A percentile compares a stretch with the other conserved stretches of the same genome.
phyloP scores from a whole-genome alignment of 2,329 filamentous ascomycete species.

The Pseudonectria foliicola region DNA sequence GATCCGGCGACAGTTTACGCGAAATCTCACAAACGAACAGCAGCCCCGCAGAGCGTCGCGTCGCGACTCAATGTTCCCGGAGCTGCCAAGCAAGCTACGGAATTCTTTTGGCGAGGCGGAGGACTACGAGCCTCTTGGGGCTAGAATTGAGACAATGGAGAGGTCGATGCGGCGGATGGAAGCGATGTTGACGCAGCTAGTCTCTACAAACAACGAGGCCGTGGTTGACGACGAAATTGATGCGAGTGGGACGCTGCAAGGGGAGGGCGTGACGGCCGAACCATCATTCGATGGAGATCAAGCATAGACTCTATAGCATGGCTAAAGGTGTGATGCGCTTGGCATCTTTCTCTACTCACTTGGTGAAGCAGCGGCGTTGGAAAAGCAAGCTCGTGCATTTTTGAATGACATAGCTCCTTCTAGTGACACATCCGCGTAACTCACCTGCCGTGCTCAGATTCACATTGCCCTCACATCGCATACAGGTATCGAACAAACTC shows the following conservation, averaged over 20 bases:
- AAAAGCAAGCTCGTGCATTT: no score
- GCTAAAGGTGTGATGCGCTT: no score
- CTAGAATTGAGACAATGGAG: conserved; percentile 44
- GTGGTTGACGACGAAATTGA: conserved; percentile 19
- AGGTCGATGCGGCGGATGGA: conserved; percentile 42
- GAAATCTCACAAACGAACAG: conserved; percentile 35
- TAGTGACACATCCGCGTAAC: no score
- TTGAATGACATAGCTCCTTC: no score
- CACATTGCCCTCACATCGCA: no score
- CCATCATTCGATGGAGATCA: conserved; percentile 20
- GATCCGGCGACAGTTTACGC: conserved; percentile 49
- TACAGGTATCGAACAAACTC: not conserved
- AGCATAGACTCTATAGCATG: conserved; percentile 1
- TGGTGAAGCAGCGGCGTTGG: no score
- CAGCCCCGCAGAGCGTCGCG: conserved; percentile 31
- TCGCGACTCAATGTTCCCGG: conserved; percentile 52
- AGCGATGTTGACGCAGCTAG: conserved; percentile 35
- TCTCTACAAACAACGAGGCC: conserved; percentile 21
- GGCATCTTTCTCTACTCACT: not conserved
- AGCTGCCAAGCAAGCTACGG: conserved; percentile 40
- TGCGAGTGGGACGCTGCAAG: conserved; percentile 23
- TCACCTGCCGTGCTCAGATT: no score
- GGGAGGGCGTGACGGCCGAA: conserved; percentile 22
- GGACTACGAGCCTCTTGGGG: conserved; percentile 36
- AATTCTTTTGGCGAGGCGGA: conserved; percentile 40